These are phyloP conservation scores for Cladosporium sphaerospermum DNA, from an alignment of 2,329 filamentous ascomycete genomes.

Conservation along the genomic window DNA sequence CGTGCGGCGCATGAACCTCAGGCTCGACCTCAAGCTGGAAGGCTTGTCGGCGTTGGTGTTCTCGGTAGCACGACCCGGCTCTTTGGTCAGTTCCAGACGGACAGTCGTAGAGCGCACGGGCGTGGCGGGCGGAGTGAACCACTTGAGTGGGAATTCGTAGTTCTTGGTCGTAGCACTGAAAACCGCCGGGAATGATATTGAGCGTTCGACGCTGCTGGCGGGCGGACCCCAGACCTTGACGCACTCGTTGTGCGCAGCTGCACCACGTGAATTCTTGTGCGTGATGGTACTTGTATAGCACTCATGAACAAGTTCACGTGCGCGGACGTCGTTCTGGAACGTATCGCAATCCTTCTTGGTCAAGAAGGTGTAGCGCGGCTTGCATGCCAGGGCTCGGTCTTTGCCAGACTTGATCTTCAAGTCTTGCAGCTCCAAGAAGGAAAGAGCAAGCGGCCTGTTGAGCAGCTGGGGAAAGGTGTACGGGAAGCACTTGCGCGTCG, in stretches of 20 bases:
- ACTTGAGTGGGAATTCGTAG: conserved; percentile 10
- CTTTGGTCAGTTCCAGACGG: conserved; percentile 4
- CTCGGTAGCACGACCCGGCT: background rate
- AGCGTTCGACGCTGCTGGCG: conserved; percentile 4
- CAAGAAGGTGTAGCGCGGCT: conserved; percentile 7
- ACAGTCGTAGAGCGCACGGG: background rate
- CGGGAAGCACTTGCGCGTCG: conserved; percentile 9
- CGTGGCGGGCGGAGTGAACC: conserved; percentile 2
- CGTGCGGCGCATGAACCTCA: conserved; percentile 6
- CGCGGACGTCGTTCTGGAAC: conserved; percentile 9
- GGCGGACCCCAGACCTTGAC: conserved; percentile 11
- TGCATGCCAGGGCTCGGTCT: conserved; percentile 8
- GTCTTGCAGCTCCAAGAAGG: conserved; percentile 11
- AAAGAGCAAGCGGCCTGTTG: conserved; percentile 6
- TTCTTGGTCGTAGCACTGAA: conserved; percentile 5
- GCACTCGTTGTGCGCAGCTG: conserved; percentile 7
- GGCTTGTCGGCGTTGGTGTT: background rate
- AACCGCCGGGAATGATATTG: conserved; percentile 8
- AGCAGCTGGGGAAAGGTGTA: conserved; percentile 8
- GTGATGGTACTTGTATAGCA: conserved; percentile 7
- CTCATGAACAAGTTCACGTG: conserved; percentile 5
- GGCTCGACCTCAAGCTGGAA: conserved; percentile 3
- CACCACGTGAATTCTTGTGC: conserved; percentile 2
- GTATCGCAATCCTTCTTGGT: background rate
- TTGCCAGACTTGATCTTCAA: conserved; percentile 2